A percentile compares a stretch with the other conserved stretches of the same genome.
Evolutionary conservation across 768 basidiomycete species (phyloP).

Genomic region (Tricholoma terreum): DNA sequence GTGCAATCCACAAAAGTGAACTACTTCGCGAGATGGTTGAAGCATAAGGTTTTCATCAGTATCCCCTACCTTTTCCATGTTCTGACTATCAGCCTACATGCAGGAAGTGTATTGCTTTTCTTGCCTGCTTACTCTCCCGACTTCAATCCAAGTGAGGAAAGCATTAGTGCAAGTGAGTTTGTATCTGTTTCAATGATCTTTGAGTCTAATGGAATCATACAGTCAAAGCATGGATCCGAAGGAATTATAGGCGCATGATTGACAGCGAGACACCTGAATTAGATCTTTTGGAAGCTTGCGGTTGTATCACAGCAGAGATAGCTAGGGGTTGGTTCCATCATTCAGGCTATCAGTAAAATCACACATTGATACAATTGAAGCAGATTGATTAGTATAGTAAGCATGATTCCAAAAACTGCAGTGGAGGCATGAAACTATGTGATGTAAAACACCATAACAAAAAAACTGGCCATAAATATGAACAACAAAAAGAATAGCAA

Average conservation of each 20-base stretch:
- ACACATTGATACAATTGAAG: background rate
- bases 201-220: background rate
- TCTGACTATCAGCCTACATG: constrained; percentile 12
- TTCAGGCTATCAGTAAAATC: constrained; percentile 14
- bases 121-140: constrained; percentile 35
- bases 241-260: constrained; percentile 17
- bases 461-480: background rate
- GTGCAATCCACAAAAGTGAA: no score
- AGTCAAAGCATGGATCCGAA: constrained; percentile 25
- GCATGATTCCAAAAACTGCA: background rate
- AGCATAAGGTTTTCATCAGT: constrained; percentile 25
- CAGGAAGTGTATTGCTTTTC: constrained; percentile 23
- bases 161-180: constrained; percentile 18
- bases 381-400: background rate
- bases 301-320: constrained; percentile 22
- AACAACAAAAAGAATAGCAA: background rate
- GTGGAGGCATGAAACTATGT: background rate
- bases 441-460: background rate
- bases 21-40: constrained; percentile 26
- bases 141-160: constrained; percentile 35
- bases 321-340: constrained; percentile 25
- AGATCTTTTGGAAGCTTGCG: constrained; percentile 20
- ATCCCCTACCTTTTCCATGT: no score
- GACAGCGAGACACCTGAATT: no score
- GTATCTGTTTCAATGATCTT: background rate